These are phyloP conservation scores for Fennellomyces sp. DNA, from an alignment of 371 early-diverging fungal species.

Conservation along the genomic window DNA sequence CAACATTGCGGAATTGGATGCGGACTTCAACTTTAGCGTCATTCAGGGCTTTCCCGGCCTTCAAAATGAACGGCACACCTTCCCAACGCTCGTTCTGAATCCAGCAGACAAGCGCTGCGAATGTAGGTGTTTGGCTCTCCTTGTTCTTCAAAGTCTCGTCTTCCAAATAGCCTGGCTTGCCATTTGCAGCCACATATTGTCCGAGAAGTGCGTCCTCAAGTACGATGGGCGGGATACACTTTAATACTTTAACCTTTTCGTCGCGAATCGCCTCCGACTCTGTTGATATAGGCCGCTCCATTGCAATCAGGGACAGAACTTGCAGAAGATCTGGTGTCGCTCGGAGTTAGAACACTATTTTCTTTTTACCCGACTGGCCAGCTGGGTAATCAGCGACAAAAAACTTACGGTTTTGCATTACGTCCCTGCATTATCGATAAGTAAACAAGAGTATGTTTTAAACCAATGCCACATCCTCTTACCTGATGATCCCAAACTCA, in stretches of 20 bases:
- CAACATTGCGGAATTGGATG: slow-evolving; percentile 88
- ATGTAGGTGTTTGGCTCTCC: slow-evolving; percentile 82
- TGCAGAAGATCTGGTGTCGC: slow-evolving; percentile 73
- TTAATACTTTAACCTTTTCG: slow-evolving; percentile 91
- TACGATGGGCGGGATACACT: slow-evolving; percentile 78
- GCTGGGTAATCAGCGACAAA: no score
- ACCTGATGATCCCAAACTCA: slow-evolving; percentile 98
- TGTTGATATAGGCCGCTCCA: slow-evolving; percentile 88
- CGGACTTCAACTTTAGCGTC: slow-evolving; percentile 88
- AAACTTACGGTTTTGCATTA: slow-evolving; percentile 95
- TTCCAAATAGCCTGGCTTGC: slow-evolving; percentile 87
- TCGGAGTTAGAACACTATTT: neutral
- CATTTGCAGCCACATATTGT: slow-evolving; percentile 81
- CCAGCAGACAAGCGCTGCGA: slow-evolving; percentile 80
- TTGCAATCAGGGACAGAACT: slow-evolving; percentile 87
- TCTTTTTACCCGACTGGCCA: no score
- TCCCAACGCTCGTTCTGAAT: slow-evolving; percentile 92
- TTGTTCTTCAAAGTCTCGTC: slow-evolving; percentile 76
- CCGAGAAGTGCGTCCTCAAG: slow-evolving; percentile 83
- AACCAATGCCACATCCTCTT: no score
- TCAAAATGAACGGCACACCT: slow-evolving; percentile 90
- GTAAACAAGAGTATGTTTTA: no score
- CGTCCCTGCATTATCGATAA: no score
- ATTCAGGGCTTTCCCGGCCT: slow-evolving; percentile 90
- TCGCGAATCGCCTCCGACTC: slow-evolving; percentile 90